These are phyloP conservation scores for Ramaria rubella DNA, from an alignment of 768 basidiomycete genomes.

Conservation along the genomic window DNA sequence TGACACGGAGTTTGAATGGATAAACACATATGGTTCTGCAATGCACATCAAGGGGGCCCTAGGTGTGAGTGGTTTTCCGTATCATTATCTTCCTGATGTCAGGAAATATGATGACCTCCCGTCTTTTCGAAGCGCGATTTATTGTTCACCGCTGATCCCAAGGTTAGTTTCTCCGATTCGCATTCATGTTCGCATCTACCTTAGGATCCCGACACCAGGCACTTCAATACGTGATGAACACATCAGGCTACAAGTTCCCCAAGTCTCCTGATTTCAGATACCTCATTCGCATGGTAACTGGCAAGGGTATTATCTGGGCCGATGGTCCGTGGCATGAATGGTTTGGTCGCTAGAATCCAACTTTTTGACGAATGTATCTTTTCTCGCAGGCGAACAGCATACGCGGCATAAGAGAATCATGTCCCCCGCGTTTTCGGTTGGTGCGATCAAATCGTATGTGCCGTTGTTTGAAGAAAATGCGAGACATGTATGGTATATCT, in stretches of 20 bases:
- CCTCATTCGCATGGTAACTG: conserved; percentile 15
- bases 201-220: conserved; percentile 29
- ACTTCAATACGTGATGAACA: conserved; percentile 32
- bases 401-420: conserved; percentile 26
- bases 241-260: conserved; percentile 36
- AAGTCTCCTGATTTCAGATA: conserved; percentile 22
- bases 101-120: no score
- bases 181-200: neutral
- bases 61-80: no score
- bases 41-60: no score
- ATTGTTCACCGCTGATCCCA: no score
- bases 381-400: conserved; percentile 17
- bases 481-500: conserved; percentile 10
- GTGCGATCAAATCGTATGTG: conserved; percentile 21
- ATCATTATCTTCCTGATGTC: no score
- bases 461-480: conserved; percentile 20
- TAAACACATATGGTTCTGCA: no score
- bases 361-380: neutral
- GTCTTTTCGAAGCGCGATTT: no score
- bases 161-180: neutral
- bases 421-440: conserved; percentile 22
- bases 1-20: no score
- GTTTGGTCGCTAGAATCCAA: no score
- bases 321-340: conserved; percentile 10
- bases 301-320: conserved; percentile 17